Conservation (phyloP, 495 filamentous ascomycete species). For the Lasiosphaeria hispida region DNA sequence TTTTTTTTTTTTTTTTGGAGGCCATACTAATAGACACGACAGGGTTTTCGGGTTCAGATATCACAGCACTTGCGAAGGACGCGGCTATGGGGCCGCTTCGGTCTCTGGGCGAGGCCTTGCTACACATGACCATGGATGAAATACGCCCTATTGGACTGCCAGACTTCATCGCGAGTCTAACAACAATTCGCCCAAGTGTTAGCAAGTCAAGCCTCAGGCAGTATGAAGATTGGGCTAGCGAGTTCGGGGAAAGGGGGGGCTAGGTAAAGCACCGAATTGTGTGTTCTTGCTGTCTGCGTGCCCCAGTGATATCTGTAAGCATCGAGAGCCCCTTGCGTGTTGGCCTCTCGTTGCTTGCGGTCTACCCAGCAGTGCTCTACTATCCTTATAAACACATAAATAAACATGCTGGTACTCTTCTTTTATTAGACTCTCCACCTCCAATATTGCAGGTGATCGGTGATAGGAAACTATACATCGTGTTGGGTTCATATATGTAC, state of each 20-base stretch:
- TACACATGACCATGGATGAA: constrained; percentile 89
- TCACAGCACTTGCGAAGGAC: constrained; percentile 95
- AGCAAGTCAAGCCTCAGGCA: constrained; percentile 75
- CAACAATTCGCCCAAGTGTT: constrained; percentile 87
- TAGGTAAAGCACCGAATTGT: constrained; percentile 31
- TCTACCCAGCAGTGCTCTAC: no score
- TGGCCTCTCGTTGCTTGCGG: no score
- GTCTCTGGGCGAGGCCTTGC: constrained; percentile 82
- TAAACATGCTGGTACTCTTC: no score
- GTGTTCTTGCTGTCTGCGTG: no score
- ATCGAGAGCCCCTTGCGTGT: no score
- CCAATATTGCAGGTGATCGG: no score
- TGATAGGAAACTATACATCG: no score
- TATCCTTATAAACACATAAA: no score
- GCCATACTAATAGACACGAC: constrained; percentile 4
- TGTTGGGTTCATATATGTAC: no score
- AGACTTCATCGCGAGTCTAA: constrained; percentile 84
- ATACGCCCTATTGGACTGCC: constrained; percentile 80
- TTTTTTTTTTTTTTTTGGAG: neutral
- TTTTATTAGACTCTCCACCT: no score
- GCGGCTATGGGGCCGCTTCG: constrained; percentile 97
- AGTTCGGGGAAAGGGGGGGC: constrained; percentile 90
- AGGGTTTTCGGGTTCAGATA: constrained; percentile 97
- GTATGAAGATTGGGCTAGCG: constrained; percentile 91
- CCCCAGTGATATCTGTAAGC: neutral